A percentile compares a stretch with the other conserved stretches of the same genome.
phyloP scores from a whole-genome alignment of 2,329 filamentous ascomycete genomes.

The Rutstroemia sydowiana region DNA sequence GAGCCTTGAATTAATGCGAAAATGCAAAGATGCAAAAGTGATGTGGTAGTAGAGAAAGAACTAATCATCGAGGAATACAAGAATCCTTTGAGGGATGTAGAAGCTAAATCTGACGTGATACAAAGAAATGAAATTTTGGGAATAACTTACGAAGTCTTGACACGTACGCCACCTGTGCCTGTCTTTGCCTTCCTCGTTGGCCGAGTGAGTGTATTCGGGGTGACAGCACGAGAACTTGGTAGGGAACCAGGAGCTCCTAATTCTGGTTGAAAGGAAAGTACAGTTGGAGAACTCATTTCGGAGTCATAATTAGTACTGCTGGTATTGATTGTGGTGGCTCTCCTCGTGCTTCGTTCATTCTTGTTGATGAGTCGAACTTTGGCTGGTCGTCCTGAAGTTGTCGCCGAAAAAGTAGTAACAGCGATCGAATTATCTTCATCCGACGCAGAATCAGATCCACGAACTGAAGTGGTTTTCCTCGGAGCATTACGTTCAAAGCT shows the following conservation, averaged over 20 bases:
- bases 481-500: slow-evolving; percentile 24
- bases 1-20: slow-evolving; percentile 3
- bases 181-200: slow-evolving; percentile 53
- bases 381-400: slow-evolving; percentile 7
- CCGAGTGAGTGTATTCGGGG: slow-evolving; percentile 45
- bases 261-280: slow-evolving; percentile 39
- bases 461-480: slow-evolving; percentile 1
- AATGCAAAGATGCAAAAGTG: not conserved
- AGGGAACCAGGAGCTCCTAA: slow-evolving; percentile 36
- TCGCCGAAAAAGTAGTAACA: slow-evolving; percentile 6
- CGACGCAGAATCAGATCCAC: slow-evolving; percentile 16
- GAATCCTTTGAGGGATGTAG: slow-evolving; percentile 6
- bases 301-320: slow-evolving; percentile 39
- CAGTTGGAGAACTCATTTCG: slow-evolving; percentile 47
- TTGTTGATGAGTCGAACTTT: slow-evolving; percentile 23
- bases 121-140: slow-evolving; percentile 16
- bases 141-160: slow-evolving; percentile 61
- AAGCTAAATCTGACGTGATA: slow-evolving; percentile 5
- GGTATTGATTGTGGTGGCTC: slow-evolving; percentile 10
- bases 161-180: slow-evolving; percentile 43
- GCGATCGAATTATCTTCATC: slow-evolving; percentile 22
- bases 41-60: not conserved
- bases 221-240: slow-evolving; percentile 51
- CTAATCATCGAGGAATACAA: not conserved
- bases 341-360: slow-evolving; percentile 10